Evolutionary conservation across 805 yeast species (phyloP).

Genomic region (Schwanniomyces yamadae): DNA sequence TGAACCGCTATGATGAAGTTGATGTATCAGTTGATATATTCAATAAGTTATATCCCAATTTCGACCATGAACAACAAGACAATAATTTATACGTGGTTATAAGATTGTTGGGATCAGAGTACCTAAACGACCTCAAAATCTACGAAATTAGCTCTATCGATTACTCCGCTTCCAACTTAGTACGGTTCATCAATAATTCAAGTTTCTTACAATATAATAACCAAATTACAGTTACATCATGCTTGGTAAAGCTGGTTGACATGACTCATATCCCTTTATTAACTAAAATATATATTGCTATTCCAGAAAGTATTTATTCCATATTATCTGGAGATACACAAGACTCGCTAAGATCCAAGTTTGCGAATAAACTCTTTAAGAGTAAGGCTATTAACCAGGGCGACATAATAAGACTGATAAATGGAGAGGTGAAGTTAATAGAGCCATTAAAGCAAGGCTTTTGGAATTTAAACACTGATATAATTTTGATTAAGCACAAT

Average conservation of each 20-base stretch:
- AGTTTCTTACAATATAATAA: constrained; percentile 31
- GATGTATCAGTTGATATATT: constrained; percentile 35
- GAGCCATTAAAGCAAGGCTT: constrained; percentile 77
- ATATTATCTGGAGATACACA: constrained; percentile 31
- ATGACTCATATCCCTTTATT: constrained; percentile 36
- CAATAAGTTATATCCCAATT: constrained; percentile 29
- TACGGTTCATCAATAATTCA: constrained; percentile 40
- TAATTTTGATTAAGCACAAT: constrained; percentile 49
- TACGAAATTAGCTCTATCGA: constrained; percentile 34
- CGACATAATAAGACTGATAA: constrained; percentile 41
- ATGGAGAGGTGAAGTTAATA: constrained; percentile 56
- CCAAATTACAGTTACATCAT: constrained; percentile 42
- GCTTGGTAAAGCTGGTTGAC: constrained; percentile 36
- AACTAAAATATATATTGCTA: constrained; percentile 44
- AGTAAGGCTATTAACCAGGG: constrained; percentile 38
- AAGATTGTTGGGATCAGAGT: constrained; percentile 39
- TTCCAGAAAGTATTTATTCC: constrained; percentile 44
- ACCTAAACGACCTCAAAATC: constrained; percentile 30
- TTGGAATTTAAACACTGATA: constrained; percentile 44
- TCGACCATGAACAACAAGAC: constrained; percentile 1
- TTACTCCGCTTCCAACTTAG: constrained; percentile 22
- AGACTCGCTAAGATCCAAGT: constrained; percentile 32
- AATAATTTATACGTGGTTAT: constrained; percentile 28
- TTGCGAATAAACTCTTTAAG: constrained; percentile 23
- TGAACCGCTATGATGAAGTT: constrained; percentile 24